Conservation (phyloP, 2,329 filamentous ascomycete genomes). For the Colletotrichum filicis region DNA sequence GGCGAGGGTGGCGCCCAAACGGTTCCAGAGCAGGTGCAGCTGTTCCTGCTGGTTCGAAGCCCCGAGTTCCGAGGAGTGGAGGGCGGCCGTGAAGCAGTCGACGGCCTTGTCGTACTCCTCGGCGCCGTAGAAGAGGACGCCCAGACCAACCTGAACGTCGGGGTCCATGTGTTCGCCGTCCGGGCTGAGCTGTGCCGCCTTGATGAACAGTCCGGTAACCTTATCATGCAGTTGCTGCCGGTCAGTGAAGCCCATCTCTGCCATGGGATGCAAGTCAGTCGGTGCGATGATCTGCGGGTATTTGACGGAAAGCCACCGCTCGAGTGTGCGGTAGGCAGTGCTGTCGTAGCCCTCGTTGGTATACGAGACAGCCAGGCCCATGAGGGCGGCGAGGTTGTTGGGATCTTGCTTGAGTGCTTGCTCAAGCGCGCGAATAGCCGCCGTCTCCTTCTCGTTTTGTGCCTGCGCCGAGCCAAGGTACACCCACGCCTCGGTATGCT, state of each 20-base stretch:
- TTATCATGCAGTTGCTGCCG: slow-evolving; percentile 89
- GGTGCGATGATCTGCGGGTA: slow-evolving; percentile 86
- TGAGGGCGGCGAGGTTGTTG: slow-evolving; percentile 87
- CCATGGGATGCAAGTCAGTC: slow-evolving; percentile 75
- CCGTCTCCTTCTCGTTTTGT: slow-evolving; percentile 98
- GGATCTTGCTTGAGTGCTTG: slow-evolving; percentile 90
- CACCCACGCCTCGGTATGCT: slow-evolving; percentile 93
- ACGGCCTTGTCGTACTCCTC: slow-evolving; percentile 99
- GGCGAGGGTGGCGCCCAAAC: slow-evolving; percentile 92
- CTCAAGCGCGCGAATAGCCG: slow-evolving; percentile 93
- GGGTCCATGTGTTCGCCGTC: slow-evolving; percentile 97
- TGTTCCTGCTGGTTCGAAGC: slow-evolving; percentile 86
- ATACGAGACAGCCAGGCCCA: slow-evolving; percentile 96
- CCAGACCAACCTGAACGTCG: slow-evolving; percentile 96
- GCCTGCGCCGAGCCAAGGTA: slow-evolving; percentile 92
- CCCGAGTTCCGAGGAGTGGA: slow-evolving; percentile 86
- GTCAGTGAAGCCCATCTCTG: slow-evolving; percentile 95
- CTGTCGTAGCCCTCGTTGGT: slow-evolving; percentile 99
- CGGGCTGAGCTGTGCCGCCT: slow-evolving; percentile 90
- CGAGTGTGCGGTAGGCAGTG: slow-evolving; percentile 93
- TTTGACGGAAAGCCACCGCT: slow-evolving; percentile 96
- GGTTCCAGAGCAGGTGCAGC: slow-evolving; percentile 96
- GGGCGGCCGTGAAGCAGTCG: slow-evolving; percentile 94
- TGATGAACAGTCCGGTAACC: slow-evolving; percentile 90
- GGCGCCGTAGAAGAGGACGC: slow-evolving; percentile 96